Base-by-base conservation (phyloP, 129 eudicot species). In the Pulicaria dysenterica region DNA sequence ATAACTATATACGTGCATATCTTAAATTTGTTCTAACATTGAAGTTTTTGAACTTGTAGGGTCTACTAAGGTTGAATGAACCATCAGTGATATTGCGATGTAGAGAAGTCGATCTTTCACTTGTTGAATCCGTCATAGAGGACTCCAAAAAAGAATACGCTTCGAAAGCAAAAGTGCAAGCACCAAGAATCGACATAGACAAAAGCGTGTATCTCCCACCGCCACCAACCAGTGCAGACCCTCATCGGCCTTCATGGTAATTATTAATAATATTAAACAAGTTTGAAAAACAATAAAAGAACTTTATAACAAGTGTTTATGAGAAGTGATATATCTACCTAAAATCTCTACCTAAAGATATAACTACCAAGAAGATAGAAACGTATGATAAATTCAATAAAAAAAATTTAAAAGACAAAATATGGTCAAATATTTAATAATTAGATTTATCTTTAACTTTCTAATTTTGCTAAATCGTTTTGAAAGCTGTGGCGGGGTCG, bases 401-500 rank as follows among this genome's bases (percentile, higher is more conserved):
- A n/a, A n/a, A n/a, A n/a, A n/a, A n/a, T n/a, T n/a, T n/a, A n/a
- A n/a, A n/a, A n/a, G n/a, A n/a, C n/a, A n/a, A n/a, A n/a, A n/a
- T n/a, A n/a, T n/a, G n/a, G n/a, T n/a, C n/a, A n/a, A n/a, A n/a
- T n/a, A n/a, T n/a, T n/a, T n/a, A n/a, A n/a, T n/a, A n/a, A n/a
- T n/a, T n/a, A n/a, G n/a, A n/a, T n/a, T 14, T 10, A 49, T 76
- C 10, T 19, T 12, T 57, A 5, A 12, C 6, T 5, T 16, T 57
- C 34, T 58, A 58, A 62, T 56, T 69, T 49, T 39, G n/a, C 45
- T 47, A 34, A 36, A 50, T 9, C 4, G 44, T 67, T 12, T 60
- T 44, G 53, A 60, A 76, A 90, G 96, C 81, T 87, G 82, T 8
- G 96, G 96, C 59, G 96, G 96, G 36, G 85, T 90, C 41, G 96